Conservation (phyloP, 495 filamentous ascomycete species). For the Aspergillus kassunensis region DNA sequence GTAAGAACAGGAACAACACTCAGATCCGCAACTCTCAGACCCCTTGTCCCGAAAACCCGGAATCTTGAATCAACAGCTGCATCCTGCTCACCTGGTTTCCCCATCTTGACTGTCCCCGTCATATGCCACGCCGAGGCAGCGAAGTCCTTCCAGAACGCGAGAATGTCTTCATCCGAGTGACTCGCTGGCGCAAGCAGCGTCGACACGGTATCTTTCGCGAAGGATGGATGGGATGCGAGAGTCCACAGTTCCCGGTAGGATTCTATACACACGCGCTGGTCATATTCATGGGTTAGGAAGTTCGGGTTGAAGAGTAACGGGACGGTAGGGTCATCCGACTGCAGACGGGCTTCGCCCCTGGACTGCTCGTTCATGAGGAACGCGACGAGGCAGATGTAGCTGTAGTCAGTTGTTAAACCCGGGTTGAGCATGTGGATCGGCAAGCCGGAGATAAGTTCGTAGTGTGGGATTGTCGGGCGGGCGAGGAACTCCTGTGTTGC, state of each 20-base stretch:
- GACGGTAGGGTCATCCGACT: slow-evolving; percentile 50
- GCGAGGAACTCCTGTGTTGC: slow-evolving; percentile 36
- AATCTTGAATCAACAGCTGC: slow-evolving; percentile 55
- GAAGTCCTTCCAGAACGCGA: slow-evolving; percentile 42
- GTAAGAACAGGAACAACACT: slow-evolving; percentile 59
- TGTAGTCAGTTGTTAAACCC: slow-evolving; percentile 24
- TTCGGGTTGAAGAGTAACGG: slow-evolving; percentile 55
- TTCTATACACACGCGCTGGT: slow-evolving; percentile 52
- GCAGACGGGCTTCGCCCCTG: slow-evolving; percentile 50
- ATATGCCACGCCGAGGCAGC: slow-evolving; percentile 47
- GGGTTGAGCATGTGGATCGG: slow-evolving; percentile 28
- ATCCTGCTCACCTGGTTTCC: slow-evolving; percentile 33
- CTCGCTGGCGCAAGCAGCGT: slow-evolving; percentile 41
- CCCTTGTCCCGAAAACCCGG: slow-evolving; percentile 50
- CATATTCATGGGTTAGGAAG: slow-evolving; percentile 54
- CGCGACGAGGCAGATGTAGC: slow-evolving; percentile 25
- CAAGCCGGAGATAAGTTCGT: slow-evolving; percentile 38
- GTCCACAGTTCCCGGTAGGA: slow-evolving; percentile 44
- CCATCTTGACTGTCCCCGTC: slow-evolving; percentile 63
- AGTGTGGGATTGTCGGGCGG: slow-evolving; percentile 44
- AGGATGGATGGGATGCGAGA: slow-evolving; percentile 38
- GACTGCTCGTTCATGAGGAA: slow-evolving; percentile 39
- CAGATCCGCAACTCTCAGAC: slow-evolving; percentile 59
- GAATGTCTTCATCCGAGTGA: slow-evolving; percentile 53
- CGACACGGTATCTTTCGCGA: slow-evolving; percentile 43